These are phyloP conservation scores for Beauveria varroae DNA, from an alignment of 2,329 filamentous ascomycete genomes.

Conservation along the genomic window DNA sequence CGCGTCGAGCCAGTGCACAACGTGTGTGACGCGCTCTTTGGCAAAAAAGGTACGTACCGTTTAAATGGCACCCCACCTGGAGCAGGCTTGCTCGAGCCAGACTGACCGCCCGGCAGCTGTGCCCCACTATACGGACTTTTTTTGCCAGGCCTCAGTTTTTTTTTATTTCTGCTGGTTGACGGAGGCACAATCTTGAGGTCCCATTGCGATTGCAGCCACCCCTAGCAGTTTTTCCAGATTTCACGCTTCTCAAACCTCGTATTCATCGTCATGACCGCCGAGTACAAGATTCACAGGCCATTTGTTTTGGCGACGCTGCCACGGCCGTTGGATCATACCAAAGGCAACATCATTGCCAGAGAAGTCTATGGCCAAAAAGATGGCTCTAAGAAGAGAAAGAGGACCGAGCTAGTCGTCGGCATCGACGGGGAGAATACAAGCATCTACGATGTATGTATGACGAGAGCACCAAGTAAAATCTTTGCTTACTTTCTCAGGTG, in stretches of 20 bases:
- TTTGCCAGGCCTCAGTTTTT: constrained; percentile 22
- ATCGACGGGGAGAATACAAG: constrained; percentile 59
- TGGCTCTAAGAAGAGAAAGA: constrained; percentile 53
- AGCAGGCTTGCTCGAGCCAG: not conserved
- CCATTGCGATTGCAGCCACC: not conserved
- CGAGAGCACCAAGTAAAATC: too few species aligned
- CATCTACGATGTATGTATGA: constrained; percentile 52
- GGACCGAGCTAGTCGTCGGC: constrained; percentile 55
- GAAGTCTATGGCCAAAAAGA: constrained; percentile 54
- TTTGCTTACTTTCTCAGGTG: constrained; percentile 35
- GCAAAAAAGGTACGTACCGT: constrained; percentile 15
- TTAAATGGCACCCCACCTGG: constrained; percentile 16
- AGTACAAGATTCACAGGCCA: constrained; percentile 57
- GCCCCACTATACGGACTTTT: constrained; percentile 29
- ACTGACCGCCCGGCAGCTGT: constrained; percentile 7
- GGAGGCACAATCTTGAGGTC: not conserved
- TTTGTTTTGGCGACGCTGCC: constrained; percentile 55
- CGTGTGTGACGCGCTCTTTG: not conserved
- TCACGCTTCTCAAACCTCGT: not conserved
- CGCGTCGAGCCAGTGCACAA: constrained; percentile 1
- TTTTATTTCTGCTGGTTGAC: constrained; percentile 25
- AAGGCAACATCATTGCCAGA: constrained; percentile 46
- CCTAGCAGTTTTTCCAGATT: not conserved
- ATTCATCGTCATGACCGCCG: constrained; percentile 42
- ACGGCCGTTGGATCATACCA: constrained; percentile 45